Evolutionary conservation across 257 asterid genomes (phyloP), one percentile per base, ranked within the genome.

Genomic region (Jacaranda copaia): DNA sequence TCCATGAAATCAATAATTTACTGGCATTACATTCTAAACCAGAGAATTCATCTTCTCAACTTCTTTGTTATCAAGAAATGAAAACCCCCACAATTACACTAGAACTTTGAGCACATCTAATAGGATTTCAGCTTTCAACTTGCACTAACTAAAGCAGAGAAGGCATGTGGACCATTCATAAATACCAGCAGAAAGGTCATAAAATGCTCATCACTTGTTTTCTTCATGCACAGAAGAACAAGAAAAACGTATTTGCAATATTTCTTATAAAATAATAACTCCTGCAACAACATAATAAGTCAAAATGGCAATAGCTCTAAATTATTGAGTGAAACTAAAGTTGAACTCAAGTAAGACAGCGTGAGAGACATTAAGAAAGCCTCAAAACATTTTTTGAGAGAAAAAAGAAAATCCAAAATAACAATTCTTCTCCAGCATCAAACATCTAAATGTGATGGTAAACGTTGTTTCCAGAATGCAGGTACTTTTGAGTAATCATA

Each of bases 101-200:
- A 13, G 61, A 46, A 46, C 45, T 36, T 36, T 70, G 52, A 36
- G 51, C 51, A 62, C 74, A 70, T 6, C 18, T 42, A 40, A 66
- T 45, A 43, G 7, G 36, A 46, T 63, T 35, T 70, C 36, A 35
- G 74, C 62, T 70, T 67, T 49, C 43, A 43, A 67, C 73, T 19
- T 45, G 62, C 32, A 55, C 14, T 55, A 55, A 25, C 32, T 25
- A 25, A 25, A 16, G 42, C 40, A 40, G 66, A 13, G 38, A 18
- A 72, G 76, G 76, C 18, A 10, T 39, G 67, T 38, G 18, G 66
- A 35, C 15, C 67, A 72, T 72, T 57, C 66, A 38, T 55, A 72
- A 43, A 53, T 38, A 35, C 19, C 39, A 57, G 51, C 18, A 39
- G 8, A 56, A 72, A 56, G 40, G 39, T 55, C 13, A 9, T 36